Percentiles rank a stretch among this genome's conserved stretches.
Evolutionary conservation across 1,284 basidiomycete species (phyloP).

Genomic region (Cerrena zonata): DNA sequence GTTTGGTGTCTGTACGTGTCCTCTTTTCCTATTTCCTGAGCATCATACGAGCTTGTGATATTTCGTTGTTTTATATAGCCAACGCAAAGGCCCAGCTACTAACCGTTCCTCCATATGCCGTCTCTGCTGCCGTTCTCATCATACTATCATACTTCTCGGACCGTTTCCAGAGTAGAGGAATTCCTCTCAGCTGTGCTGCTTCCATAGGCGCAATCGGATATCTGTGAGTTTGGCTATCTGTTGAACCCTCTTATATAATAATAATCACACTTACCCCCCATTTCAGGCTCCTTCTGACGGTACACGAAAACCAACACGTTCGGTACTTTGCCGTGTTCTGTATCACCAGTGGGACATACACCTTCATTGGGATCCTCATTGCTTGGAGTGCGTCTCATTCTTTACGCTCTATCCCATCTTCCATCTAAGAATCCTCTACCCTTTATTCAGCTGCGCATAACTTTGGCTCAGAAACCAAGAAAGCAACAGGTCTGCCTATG

Average conservation of each 20-base stretch:
- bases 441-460: conserved; percentile 64
- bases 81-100: conserved; percentile 58
- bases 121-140: conserved; percentile 64
- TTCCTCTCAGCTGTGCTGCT: conserved; percentile 46
- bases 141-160: conserved; percentile 65
- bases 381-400: conserved; percentile 59
- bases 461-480: conserved; percentile 72
- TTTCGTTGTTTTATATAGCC: conserved; percentile 20
- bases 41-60: not conserved
- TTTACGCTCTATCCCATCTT: not conserved
- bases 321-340: conserved; percentile 69
- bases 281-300: conserved; percentile 45
- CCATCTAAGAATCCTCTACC: not conserved
- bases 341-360: conserved; percentile 64
- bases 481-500: conserved; percentile 66
- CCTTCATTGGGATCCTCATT: conserved; percentile 58
- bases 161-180: conserved; percentile 63
- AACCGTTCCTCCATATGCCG: conserved; percentile 79
- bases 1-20: conserved; percentile 50
- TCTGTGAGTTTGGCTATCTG: conserved; percentile 40
- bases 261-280: too few species aligned
- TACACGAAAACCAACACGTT: conserved; percentile 40
- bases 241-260: not conserved
- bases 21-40: not conserved
- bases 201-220: conserved; percentile 60